Percentiles rank a stretch among this genome's conserved stretches.
Conservation (phyloP, 768 basidiomycete genomes). For the Gymnopilus dilepis region DNA sequence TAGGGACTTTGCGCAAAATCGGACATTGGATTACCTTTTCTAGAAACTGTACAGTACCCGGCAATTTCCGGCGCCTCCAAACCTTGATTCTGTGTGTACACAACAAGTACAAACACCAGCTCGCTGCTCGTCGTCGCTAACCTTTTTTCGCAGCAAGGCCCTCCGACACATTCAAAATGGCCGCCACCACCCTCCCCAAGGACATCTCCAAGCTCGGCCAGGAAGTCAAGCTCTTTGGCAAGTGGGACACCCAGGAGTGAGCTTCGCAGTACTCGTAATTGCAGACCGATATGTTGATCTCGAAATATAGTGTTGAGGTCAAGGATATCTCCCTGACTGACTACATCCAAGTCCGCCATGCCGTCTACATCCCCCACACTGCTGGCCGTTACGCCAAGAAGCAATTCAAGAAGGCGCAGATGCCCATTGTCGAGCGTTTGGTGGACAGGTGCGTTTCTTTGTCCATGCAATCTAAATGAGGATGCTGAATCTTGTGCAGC, state of each 20-base stretch:
- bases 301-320: conserved; percentile 81
- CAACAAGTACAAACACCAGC: conserved; percentile 56
- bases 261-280: conserved; percentile 32
- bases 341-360: conserved; percentile 99
- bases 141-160: conserved; percentile 36
- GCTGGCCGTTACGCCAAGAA: conserved; percentile 99
- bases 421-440: conserved; percentile 99
- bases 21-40: conserved; percentile 21
- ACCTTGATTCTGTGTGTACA: conserved; percentile 46
- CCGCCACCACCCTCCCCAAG: conserved; percentile 74
- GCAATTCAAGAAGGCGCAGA: conserved; percentile 99
- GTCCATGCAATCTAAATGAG: neutral
- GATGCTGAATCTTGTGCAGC: conserved; percentile 44
- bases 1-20: conserved; percentile 4
- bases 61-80: conserved; percentile 43
- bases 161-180: conserved; percentile 54
- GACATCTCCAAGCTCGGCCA: conserved; percentile 81
- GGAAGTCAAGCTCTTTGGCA: conserved; percentile 96
- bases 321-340: conserved; percentile 99
- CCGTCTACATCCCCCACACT: conserved; percentile 97
- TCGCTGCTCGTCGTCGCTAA: conserved; percentile 39
- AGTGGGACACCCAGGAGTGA: conserved; percentile 98
- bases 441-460: conserved; percentile 80
- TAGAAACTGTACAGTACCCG: conserved; percentile 51
- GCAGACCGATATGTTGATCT: conserved; percentile 18